phyloP scores from a whole-genome alignment of 495 filamentous ascomycete species.

The Aspergillus kassunensis region DNA sequence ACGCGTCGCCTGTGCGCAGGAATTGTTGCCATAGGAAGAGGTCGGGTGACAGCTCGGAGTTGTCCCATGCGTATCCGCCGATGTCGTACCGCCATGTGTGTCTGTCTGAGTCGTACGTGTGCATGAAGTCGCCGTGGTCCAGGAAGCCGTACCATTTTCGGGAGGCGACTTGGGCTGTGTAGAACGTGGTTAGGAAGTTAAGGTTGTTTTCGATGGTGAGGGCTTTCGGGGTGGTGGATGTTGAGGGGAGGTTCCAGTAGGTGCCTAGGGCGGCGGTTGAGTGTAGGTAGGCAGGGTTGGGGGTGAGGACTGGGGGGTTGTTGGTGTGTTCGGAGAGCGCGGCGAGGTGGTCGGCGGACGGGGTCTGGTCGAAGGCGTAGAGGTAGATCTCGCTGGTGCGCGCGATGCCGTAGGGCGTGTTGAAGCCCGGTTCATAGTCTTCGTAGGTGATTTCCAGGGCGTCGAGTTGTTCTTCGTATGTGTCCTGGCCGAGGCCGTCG shows the following conservation, averaged over 20 bases:
- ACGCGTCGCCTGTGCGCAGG: conserved; percentile 41
- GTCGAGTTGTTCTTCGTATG: conserved; percentile 44
- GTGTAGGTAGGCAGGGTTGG: conserved; percentile 36
- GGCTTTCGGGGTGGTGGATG: conserved; percentile 14
- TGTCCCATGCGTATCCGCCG: conserved; percentile 52
- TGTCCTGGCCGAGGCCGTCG: conserved; percentile 43
- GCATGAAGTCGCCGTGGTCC: conserved; percentile 49
- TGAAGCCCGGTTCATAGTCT: conserved; percentile 45
- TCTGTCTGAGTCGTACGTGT: conserved; percentile 47
- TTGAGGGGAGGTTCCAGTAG: conserved; percentile 34
- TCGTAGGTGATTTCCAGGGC: conserved; percentile 54
- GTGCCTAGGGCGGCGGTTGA: conserved; percentile 36
- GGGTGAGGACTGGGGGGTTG: conserved; percentile 34
- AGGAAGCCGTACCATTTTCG: conserved; percentile 50
- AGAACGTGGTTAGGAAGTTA: conserved; percentile 42
- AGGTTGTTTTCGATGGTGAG: conserved; percentile 35
- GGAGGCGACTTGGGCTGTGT: conserved; percentile 41
- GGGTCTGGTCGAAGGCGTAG: conserved; percentile 37
- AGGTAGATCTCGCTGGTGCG: conserved; percentile 45
- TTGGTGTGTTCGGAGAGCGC: conserved; percentile 28
- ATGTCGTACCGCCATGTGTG: conserved; percentile 51
- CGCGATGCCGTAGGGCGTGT: conserved; percentile 45
- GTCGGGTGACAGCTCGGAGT: conserved; percentile 51
- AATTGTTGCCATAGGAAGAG: conserved; percentile 51
- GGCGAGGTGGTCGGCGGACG: conserved; percentile 28